These are phyloP conservation scores for Puccinia hordei DNA, from an alignment of 1,284 basidiomycete species.

Conservation along the genomic window DNA sequence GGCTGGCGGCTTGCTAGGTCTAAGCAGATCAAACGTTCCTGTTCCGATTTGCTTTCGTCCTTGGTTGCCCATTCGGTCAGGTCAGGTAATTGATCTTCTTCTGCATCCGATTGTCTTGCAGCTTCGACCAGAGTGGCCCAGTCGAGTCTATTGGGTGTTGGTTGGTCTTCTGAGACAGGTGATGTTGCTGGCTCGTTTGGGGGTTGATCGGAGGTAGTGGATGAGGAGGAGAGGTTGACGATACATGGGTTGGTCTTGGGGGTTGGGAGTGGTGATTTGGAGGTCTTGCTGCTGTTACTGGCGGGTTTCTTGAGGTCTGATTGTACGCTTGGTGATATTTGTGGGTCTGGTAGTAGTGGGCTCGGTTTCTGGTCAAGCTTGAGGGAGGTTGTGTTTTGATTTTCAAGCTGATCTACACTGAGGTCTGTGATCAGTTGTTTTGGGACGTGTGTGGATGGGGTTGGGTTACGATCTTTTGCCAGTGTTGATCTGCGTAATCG, in stretches of 20 bases:
- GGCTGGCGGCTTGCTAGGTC: neutral
- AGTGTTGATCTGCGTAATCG: conserved; percentile 1
- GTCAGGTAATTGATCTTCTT: conserved; percentile 24
- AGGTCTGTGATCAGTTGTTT: neutral
- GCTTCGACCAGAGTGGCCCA: conserved; percentile 34
- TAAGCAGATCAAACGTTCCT: neutral
- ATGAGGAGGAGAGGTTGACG: neutral
- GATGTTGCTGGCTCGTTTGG: neutral
- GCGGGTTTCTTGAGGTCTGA: neutral
- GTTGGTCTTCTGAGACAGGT: neutral
- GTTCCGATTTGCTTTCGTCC: neutral
- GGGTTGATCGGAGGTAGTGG: neutral
- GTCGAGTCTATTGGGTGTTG: neutral
- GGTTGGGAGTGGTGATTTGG: neutral
- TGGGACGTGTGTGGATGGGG: neutral
- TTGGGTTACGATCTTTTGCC: neutral
- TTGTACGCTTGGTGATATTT: no score
- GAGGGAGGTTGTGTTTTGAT: no score
- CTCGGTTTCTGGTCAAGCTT: no score
- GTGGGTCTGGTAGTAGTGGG: no score
- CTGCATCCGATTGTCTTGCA: conserved; percentile 8
- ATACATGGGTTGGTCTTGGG: neutral
- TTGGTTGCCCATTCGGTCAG: conserved; percentile 28
- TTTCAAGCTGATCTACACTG: neutral
- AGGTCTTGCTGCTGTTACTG: neutral